Percentiles rank a stretch among this genome's conserved stretches.
Conservation (phyloP, 2,329 filamentous ascomycete species). For the Cadophora malorum region DNA sequence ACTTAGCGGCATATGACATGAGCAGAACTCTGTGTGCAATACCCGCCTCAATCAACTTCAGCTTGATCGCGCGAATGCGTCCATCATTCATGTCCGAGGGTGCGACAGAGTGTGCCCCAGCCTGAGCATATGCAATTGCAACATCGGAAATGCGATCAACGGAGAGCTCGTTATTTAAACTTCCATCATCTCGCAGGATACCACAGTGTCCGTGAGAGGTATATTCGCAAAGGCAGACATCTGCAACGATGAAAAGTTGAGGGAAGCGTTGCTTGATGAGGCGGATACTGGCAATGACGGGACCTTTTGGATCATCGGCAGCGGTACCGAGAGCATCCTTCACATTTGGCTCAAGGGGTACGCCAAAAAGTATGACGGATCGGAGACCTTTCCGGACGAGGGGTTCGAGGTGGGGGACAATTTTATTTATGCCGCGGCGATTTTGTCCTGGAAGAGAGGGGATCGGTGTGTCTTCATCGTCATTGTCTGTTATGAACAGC, state of each 20-base stretch:
- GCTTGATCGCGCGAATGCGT: constrained; percentile 94
- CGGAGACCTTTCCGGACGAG: constrained; percentile 88
- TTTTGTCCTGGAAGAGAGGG: constrained; percentile 90
- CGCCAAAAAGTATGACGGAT: constrained; percentile 95
- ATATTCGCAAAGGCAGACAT: constrained; percentile 98
- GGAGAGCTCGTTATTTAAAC: constrained; percentile 89
- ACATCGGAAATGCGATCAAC: constrained; percentile 96
- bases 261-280: constrained; percentile 86
- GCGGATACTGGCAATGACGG: constrained; percentile 86
- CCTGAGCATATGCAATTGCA: constrained; percentile 95
- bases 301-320: constrained; percentile 91
- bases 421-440: constrained; percentile 84
- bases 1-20: constrained; percentile 99
- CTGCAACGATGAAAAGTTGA: constrained; percentile 86
- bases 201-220: constrained; percentile 98
- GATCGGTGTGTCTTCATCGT: constrained; percentile 89
- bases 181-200: constrained; percentile 90
- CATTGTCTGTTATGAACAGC: constrained; percentile 92
- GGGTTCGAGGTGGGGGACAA: constrained; percentile 84
- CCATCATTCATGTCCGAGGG: constrained; percentile 99
- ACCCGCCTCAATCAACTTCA: constrained; percentile 94
- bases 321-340: constrained; percentile 93
- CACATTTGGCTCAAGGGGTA: constrained; percentile 78
- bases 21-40: constrained; percentile 89
- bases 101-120: constrained; percentile 94